Conservation (phyloP, 1,284 basidiomycete species). For the Retiboletus flavoniger region DNA sequence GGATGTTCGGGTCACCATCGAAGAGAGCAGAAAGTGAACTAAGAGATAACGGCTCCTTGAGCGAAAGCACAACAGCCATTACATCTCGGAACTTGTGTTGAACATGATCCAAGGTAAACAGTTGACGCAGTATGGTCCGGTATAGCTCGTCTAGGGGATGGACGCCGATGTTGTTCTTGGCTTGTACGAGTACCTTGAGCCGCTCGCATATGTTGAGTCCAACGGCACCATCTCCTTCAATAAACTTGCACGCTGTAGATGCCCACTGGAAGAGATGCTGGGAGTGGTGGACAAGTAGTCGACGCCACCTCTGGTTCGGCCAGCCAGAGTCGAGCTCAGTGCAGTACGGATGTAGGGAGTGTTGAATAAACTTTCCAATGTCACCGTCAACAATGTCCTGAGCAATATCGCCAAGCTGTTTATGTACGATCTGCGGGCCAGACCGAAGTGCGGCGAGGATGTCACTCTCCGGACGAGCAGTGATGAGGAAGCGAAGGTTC, state of each 20-base stretch:
- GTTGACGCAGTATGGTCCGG: slow-evolving; percentile 18
- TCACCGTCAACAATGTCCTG: slow-evolving; percentile 16
- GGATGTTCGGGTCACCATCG: slow-evolving; percentile 5
- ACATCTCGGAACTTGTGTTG: slow-evolving; percentile 21
- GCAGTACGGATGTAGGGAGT: slow-evolving; percentile 12
- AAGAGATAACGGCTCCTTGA: slow-evolving; percentile 22
- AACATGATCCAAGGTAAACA: slow-evolving; percentile 11
- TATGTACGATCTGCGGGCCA: slow-evolving; percentile 13
- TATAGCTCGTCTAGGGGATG: slow-evolving; percentile 22
- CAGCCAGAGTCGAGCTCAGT: slow-evolving; percentile 16
- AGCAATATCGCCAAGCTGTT: slow-evolving; percentile 14
- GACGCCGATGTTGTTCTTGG: background rate
- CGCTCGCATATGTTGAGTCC: slow-evolving; percentile 14
- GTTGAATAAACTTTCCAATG: slow-evolving; percentile 16
- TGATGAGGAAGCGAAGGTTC: slow-evolving; percentile 23
- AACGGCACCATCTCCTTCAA: slow-evolving; percentile 15
- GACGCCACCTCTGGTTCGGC: slow-evolving; percentile 21
- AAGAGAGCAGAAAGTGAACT: slow-evolving; percentile 14
- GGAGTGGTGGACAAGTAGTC: slow-evolving; percentile 17
- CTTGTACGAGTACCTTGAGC: slow-evolving; percentile 12
- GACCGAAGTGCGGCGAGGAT: slow-evolving; percentile 15
- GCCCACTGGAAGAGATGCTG: slow-evolving; percentile 26
- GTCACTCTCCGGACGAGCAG: slow-evolving; percentile 21
- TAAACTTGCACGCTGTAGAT: slow-evolving; percentile 26
- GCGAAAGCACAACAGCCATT: slow-evolving; percentile 17